Evolutionary conservation across 2,329 filamentous ascomycete species (phyloP).

Genomic region (Fragosphaeria purpurea): DNA sequence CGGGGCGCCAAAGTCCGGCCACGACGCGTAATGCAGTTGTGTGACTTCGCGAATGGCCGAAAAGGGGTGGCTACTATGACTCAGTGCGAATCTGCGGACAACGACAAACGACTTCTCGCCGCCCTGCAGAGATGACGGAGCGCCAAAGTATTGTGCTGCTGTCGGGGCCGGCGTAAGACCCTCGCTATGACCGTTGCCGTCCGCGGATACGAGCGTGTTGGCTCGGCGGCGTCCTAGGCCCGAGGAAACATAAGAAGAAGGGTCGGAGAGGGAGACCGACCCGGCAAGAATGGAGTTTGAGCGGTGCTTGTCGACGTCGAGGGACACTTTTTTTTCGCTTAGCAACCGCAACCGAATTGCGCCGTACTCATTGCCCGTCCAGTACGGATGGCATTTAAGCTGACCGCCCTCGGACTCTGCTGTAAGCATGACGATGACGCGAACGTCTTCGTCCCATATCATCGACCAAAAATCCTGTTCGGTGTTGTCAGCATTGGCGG

Average conservation of each 20-base stretch:
- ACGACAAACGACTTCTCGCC: constrained; percentile 64
- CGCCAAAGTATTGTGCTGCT: constrained; percentile 13
- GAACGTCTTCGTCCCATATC: constrained; percentile 91
- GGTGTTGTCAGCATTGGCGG: neutral
- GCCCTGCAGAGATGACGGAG: neutral
- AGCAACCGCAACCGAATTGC: constrained; percentile 63
- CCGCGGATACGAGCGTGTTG: constrained; percentile 30
- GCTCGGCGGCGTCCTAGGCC: constrained; percentile 3
- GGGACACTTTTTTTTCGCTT: constrained; percentile 71
- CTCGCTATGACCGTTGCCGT: constrained; percentile 14
- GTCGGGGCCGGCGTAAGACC: constrained; percentile 15
- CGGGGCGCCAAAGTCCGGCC: constrained; percentile 93
- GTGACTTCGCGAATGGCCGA: constrained; percentile 84
- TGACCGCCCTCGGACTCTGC: constrained; percentile 90
- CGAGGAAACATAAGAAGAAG: no score
- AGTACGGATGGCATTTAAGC: constrained; percentile 91
- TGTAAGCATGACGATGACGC: constrained; percentile 93
- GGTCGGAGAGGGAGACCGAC: neutral
- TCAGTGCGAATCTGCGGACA: constrained; percentile 78
- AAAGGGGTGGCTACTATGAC: constrained; percentile 68
- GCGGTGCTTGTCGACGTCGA: constrained; percentile 55
- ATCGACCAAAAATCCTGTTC: constrained; percentile 91
- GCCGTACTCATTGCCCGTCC: constrained; percentile 72
- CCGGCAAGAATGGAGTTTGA: constrained; percentile 25
- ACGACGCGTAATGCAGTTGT: constrained; percentile 88